phyloP scores from a whole-genome alignment of 2,329 filamentous ascomycete genomes.

The Pseudogymnoascus sp. region DNA sequence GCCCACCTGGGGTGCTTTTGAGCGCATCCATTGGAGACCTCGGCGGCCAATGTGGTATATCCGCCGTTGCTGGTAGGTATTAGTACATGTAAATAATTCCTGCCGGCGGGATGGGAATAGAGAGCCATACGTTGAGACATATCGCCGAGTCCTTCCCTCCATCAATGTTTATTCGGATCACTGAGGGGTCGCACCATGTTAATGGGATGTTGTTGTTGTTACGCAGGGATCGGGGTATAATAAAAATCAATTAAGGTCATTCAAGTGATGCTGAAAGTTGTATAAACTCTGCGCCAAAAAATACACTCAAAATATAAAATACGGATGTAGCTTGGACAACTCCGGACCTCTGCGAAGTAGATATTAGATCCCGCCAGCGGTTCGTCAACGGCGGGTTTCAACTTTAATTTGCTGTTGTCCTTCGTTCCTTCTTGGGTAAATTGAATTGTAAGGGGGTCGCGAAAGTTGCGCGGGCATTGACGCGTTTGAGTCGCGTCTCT shows the following conservation, averaged over 20 bases:
- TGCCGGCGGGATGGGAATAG: neutral
- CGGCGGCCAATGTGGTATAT: constrained; percentile 55
- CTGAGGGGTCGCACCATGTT: constrained; percentile 3
- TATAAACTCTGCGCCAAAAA: constrained; percentile 3
- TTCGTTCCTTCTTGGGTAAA: constrained; percentile 6
- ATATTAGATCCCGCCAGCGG: constrained; percentile 5
- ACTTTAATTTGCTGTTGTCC: constrained; percentile 2
- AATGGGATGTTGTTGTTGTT: constrained; percentile 1
- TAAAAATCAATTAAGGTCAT: constrained; percentile 4
- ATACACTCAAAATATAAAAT: constrained; percentile 5
- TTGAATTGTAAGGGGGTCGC: constrained; percentile 5
- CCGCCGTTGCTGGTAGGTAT: constrained; percentile 18
- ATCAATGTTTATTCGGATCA: neutral
- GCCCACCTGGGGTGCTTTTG: constrained; percentile 64
- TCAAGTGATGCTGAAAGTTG: neutral
- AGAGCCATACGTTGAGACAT: constrained; percentile 23
- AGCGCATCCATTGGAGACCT: constrained; percentile 57
- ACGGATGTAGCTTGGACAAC: neutral
- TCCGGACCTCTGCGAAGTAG: neutral
- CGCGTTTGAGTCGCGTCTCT: constrained; percentile 5
- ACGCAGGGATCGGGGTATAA: constrained; percentile 6
- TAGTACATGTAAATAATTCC: constrained; percentile 2
- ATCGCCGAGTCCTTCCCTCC: neutral
- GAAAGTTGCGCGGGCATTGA: neutral
- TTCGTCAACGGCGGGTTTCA: neutral